Percentiles rank a stretch among this genome's conserved stretches.
phyloP scores from a whole-genome alignment of 371 early-diverging fungal genomes.

The Gilbertella persicaria region DNA sequence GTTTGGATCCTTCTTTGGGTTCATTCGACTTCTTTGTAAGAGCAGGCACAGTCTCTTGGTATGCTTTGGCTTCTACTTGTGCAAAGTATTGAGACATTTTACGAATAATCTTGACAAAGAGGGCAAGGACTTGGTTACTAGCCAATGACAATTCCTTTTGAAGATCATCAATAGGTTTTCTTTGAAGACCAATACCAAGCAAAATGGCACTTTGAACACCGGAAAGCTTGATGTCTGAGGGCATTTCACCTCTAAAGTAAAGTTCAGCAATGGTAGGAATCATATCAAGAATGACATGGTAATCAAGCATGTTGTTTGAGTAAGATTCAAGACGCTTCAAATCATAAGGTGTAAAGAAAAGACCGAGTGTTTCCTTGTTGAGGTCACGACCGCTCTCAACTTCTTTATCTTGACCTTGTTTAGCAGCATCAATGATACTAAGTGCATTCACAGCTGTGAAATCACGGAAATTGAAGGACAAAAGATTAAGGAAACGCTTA shows the following conservation, averaged over 20 bases:
- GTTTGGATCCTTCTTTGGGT: constrained; percentile 32
- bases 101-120: constrained; percentile 89
- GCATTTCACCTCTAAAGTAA: constrained; percentile 73
- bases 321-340: constrained; percentile 95
- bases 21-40: constrained; percentile 18
- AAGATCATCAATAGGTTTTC: constrained; percentile 85
- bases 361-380: constrained; percentile 55
- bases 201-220: constrained; percentile 88
- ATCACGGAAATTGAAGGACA: constrained; percentile 86
- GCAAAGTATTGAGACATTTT: constrained; percentile 73
- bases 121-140: constrained; percentile 84
- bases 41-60: constrained; percentile 36
- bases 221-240: constrained; percentile 67
- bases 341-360: constrained; percentile 83
- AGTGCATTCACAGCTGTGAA: constrained; percentile 85
- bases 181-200: constrained; percentile 89
- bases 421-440: constrained; percentile 77
- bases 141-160: constrained; percentile 86
- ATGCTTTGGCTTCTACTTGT: constrained; percentile 52
- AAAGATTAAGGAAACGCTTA: constrained; percentile 81
- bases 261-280: constrained; percentile 80
- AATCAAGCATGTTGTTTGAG: constrained; percentile 92
- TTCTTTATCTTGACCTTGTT: constrained; percentile 38
- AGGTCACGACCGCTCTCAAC: constrained; percentile 33
- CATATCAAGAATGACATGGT: constrained; percentile 95